Conservation (phyloP, 257 asterid species). For the Rhazya stricta region DNA sequence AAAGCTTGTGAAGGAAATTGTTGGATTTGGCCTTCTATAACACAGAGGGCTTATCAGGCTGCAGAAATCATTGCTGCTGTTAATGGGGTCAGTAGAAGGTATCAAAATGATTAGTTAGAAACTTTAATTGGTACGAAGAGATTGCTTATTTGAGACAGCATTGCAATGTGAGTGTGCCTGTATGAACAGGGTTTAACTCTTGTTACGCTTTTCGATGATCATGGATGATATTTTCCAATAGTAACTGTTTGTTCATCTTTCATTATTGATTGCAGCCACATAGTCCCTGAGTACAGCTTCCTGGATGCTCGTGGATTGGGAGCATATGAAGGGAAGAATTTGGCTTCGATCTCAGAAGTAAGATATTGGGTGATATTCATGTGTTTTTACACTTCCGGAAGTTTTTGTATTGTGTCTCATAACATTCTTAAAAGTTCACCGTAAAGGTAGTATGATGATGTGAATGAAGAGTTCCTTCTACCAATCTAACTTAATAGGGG, state of each 20-base stretch:
- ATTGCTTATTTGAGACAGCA: neutral
- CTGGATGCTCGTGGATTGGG: conserved; percentile 98
- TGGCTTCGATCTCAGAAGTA: conserved; percentile 71
- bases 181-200: neutral
- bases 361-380: neutral
- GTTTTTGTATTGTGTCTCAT: neutral
- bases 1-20: conserved; percentile 78
- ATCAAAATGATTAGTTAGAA: neutral
- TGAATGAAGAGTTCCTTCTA: neutral
- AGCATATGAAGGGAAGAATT: conserved; percentile 76
- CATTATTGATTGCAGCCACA: conserved; percentile 41
- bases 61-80: conserved; percentile 93
- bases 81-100: conserved; percentile 72
- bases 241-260: neutral
- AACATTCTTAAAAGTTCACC: neutral
- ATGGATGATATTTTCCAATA: neutral
- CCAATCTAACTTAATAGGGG: neutral
- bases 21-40: conserved; percentile 98
- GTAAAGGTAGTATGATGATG: neutral
- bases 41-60: conserved; percentile 95
- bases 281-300: conserved; percentile 93
- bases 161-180: neutral
- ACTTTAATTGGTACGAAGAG: neutral
- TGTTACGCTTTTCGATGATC: neutral
- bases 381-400: too few species aligned